Evolutionary conservation across 2,329 filamentous ascomycete species (phyloP), one percentile per base, ranked within the genome.

Genomic region (Monilinia aucupariae): DNA sequence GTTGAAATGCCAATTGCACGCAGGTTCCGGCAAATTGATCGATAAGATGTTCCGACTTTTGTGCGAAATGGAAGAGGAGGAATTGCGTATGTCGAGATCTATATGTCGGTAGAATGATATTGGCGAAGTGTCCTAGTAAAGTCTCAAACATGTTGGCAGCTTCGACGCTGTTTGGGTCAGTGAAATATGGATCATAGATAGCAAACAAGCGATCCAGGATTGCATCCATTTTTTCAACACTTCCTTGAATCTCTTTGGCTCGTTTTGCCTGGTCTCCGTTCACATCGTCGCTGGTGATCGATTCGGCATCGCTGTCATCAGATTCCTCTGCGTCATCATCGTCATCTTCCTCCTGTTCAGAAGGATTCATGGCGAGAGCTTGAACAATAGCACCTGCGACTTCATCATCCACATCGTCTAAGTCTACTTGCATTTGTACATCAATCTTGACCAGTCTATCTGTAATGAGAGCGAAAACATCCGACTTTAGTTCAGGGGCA

Each of bases 51-150:
- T 89, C 86, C 10, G 91, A 90, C 64, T 84, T 84, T 75, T 99
- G 93, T 20, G 90, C 90, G 74, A 96, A 97, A 76, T 97, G 93
- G 76, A 99, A 99, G 58, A 97, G 82, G 54, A 99, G 84, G 71
- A 97, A 99, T 72, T 99, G 94, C 0, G 92, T 92, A 74, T 97
- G 93, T 41, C 94, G 87, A 30, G 92, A 96, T 69, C 91, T 90
- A 74, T 94, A 92, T 17, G 92, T 96, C 4, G 92, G 92, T 37
- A 99, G 82, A 64, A 99, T 91, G 71, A 92, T 91, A 73, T 85
- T 89, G 65, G 88, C 85, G 72, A 99, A 99, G 73, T 96, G 92
- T 55, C 87, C 84, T 34, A 97, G 81, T 47, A 99, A 81, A 62
- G 90, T 85, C 60, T 90, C 87, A 69, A 96, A 90, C 56, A 85